Evolutionary conservation across 83 land plant genomes (phyloP), one percentile per base, ranked within the genome.

Genomic region (Thuja plicata): DNA sequence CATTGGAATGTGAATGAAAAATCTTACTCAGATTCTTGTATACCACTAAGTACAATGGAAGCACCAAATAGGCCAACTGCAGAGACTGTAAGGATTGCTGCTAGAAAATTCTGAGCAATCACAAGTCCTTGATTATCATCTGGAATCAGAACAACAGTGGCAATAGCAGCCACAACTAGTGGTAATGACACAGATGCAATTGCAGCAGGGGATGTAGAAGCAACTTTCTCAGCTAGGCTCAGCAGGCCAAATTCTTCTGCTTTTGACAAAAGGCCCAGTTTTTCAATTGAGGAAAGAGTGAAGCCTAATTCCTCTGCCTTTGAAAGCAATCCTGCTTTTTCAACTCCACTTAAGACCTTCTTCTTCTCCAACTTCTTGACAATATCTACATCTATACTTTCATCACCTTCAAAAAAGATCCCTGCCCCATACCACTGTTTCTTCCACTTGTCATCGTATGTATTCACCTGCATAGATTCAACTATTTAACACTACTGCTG

Each of bases 351-450:
- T 34, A 97, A 90, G 16, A 98, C 94, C 89, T 94, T 97, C 82
- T 89, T 86, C 89, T 93, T 92, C 94, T 98, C 99, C 80, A 97
- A 92, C 76, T 91, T 92, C 92, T 94, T 96, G 87, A 97, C 94
- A 60, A 98, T 95, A 90, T 98, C 98, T 17, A 98, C 91, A 30
- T 92, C 93, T 52, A 93, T 88, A 30, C 92, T 90, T 90, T 97
- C 98, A 71, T 93, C 91, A n/a, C 94, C 93, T 90, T 98, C 99
- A 50, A 81, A 82, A 89, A 98, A 98, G 80, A 97, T 89, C 9
- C 99, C 99, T 3, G 99, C 99, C 5, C 99, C 99, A 87, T 87
- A 98, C 99, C 99, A 98, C 86, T 95, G 92, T 89, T 98, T 98
- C 94, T 93, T 88, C 99, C 99, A 98, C 8, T 85, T 87, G 41